Base-by-base conservation (phyloP, 768 basidiomycete genomes). In the Trametes coccinea region DNA sequence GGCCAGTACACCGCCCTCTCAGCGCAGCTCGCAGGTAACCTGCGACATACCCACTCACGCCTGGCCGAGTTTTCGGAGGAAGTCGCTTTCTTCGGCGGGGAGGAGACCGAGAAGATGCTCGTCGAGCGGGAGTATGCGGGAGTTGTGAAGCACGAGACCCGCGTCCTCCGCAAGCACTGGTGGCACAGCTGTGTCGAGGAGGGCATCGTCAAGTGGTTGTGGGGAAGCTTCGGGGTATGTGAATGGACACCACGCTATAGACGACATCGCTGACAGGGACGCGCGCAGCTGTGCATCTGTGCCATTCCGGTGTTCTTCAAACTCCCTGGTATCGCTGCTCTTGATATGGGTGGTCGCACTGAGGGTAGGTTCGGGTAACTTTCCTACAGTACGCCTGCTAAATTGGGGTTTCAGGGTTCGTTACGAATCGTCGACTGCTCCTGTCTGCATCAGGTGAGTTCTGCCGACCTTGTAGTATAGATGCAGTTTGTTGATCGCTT, bases 101-200 rank as follows among this genome's bases (percentile, higher is more conserved):
- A 96, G 72, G 82, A 88, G 59, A 88, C 89, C 0, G 96, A 98
- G 80, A 95, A 95, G 77, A 85, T 90, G 76, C 80, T 95, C 5
- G 82, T 98, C 56, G 95, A 98, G 73, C 81, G 92, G 50, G 90
- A 92, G 65, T 98, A 95, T 72, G 88, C 89, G 31, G 84, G 84
- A 6, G 80, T 96, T 29, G 81, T 96, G 60, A 87, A 86, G 70
- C 96, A 98, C 66, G 90, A 95, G 73, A 89, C 89, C 66, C 82
- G 82, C 60, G 89, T 95, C 2, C 79, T 95, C 66, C 77, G 82
- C 30, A 86, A 90, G 63, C 80, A 89, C 37, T 92, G 95, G 83
- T 92, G 89, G 89, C 93, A 96, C 73, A 86, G 89, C 2, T 90
- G 94, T 70, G 84, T 89, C 16, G 96, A 99, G 73, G 96, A 98